Base-by-base conservation (phyloP, 2,329 filamentous ascomycete species). In the Metarhizium brunneum region DNA sequence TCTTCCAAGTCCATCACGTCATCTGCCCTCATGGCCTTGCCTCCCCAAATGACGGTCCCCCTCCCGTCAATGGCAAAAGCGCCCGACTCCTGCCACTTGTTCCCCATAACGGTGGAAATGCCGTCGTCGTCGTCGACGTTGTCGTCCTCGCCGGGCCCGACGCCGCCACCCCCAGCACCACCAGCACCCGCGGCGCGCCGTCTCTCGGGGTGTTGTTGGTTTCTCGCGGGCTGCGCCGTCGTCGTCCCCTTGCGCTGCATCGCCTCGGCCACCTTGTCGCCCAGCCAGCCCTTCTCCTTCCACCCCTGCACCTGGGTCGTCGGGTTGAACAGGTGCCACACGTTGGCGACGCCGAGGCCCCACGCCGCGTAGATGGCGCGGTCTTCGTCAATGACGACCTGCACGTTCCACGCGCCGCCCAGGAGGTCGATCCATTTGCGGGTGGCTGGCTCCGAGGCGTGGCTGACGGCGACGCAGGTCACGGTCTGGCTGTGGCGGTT, bases 381-480 rank as follows among this genome's bases (percentile, higher is more conserved):
- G 57, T 78, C 75, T 61, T 81, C 75, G 67, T 84, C 81, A 55
- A 83, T 68, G 55, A 84, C 66, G 2, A 84, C 66, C 58, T 79
- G 73, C 35, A 84, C 73, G 64, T 74, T 76, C 77, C 81, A 81
- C 14, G 78, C 71, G 57, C 81, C 81, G 64, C 81, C 81, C 13
- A 84, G 66, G 18, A 82, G 71, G 59, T 80, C 77, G 49, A 82
- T 62, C 81, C 81, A 84, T 59, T 78, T 79, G 42, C 73, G 67
- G 1, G 82, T 84, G 35, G 82, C 80, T 25, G 74, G 70, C 4
- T 71, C 66, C 8, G 81, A 83, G 43, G 81, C 78, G 69, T 85
- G 82, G 29, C 81, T 84, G 52, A 84, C 72, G 59, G 81, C 81
- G 55, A 84, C 71, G 69, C 80, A 84, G 56, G 73, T 74, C 11